Base-by-base conservation (phyloP, 208 protist species). In the Wallacemonas rigidus region DNA sequence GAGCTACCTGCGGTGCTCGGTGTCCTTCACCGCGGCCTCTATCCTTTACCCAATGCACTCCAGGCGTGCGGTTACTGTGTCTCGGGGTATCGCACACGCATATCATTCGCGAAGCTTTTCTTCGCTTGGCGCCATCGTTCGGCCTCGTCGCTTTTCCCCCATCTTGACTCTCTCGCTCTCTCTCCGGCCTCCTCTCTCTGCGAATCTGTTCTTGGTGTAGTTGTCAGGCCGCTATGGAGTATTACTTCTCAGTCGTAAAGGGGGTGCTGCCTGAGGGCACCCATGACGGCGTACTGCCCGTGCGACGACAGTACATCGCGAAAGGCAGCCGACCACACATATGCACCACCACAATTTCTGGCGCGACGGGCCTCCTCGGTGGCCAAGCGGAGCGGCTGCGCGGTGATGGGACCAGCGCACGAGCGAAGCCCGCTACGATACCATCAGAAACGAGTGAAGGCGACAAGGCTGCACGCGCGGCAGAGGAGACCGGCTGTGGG, bases 311-410 rank as follows among this genome's bases (percentile, higher is more conserved):
- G 41, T 85, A 86, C 65, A 54, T 91, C 51, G 81, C 85, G 2
- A 72, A 79, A 14, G 82, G 81, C 6, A 68, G 80, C 57, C 76
- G 77, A 14, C 80, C 80, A 17, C 89, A 92, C 64, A 53, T 92
- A 39, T 83, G 86, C 65, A 76, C 71, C 3, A 38, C 74, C 3
- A 26, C 56, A 11, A 26, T 51, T 38, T 3, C 55, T 38, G 62
- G 41, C 12, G 11, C 58, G 2, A 1, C 65, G 0, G 6, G 69
- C 3, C 61, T 39, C 26, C 38, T 39, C 4, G 26, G 75, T 36
- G 82, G 82, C 4, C 62, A 41, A 15, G 61, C 67, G 6, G 54
- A 54, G 15, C 68, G 74, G 11, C 68, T 82, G 41, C 75, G 78
- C 15, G 74, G 71, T 5, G 71, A 81, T 17, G 72, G 71, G 48